Evolutionary conservation across 345 rosid species (phyloP).

Genomic region (Eucalyptus guilfoylei): DNA sequence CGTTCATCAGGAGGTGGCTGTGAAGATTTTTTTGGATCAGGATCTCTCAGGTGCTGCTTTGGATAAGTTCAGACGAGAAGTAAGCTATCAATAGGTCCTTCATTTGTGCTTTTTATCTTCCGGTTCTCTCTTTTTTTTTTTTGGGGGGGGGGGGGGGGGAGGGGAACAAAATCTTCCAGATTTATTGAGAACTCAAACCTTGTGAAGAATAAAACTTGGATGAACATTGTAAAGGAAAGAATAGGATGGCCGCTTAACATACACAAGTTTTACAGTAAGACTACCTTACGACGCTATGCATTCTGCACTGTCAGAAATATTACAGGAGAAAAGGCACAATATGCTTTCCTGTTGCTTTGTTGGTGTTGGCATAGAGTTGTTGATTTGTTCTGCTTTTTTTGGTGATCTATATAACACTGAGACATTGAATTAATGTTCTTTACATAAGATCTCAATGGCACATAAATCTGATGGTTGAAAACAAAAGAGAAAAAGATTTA

Average conservation of each 20-base stretch:
- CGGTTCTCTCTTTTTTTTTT: neutral
- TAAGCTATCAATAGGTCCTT: conserved; percentile 27
- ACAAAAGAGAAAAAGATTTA: neutral
- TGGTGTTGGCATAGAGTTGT: neutral
- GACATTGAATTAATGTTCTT: neutral
- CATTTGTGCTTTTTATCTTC: neutral
- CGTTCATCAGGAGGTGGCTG: conserved; percentile 78
- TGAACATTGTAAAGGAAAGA: neutral
- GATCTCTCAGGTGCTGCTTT: conserved; percentile 96
- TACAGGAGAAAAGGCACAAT: neutral
- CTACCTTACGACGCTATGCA: too few relatives aligned
- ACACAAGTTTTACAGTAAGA: neutral
- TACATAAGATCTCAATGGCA: neutral
- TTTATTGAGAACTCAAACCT: neutral
- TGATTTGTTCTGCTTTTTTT: neutral
- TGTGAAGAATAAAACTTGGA: neutral
- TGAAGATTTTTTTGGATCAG: conserved; percentile 95
- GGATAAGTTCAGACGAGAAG: conserved; percentile 92
- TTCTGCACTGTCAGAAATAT: too few relatives aligned
- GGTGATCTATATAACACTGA: neutral
- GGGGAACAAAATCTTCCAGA: neutral
- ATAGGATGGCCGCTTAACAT: neutral
- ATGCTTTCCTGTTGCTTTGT: neutral
- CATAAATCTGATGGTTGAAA: neutral
- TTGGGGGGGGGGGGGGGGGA: too few relatives aligned